Conservation (phyloP, 129 eudicot species). For the Heracleum sosnowskyi region DNA sequence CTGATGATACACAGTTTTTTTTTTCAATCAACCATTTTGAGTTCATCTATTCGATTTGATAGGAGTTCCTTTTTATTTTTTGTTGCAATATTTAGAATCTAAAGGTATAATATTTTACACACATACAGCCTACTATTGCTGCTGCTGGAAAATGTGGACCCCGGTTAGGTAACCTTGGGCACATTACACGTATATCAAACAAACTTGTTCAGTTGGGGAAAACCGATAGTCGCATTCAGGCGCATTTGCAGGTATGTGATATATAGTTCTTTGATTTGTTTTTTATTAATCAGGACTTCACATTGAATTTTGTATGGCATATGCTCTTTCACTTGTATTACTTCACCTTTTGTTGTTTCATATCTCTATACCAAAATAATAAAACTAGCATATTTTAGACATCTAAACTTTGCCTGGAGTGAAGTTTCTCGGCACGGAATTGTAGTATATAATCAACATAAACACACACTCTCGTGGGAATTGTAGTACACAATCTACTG, state of each 20-base stretch:
- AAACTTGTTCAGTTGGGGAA: slow-evolving; percentile 65
- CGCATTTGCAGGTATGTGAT: slow-evolving; percentile 52
- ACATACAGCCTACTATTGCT: slow-evolving; percentile 62
- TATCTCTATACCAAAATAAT: neutral
- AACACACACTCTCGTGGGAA: neutral
- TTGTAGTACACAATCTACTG: neutral
- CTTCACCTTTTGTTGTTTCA: neutral
- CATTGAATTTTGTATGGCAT: neutral
- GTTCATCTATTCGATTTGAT: neutral
- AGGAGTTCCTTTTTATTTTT: neutral
- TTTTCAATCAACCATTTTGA: neutral
- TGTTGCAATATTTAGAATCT: neutral
- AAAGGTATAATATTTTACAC: neutral
- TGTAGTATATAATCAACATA: neutral
- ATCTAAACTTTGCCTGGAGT: neutral
- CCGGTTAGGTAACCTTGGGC: slow-evolving; percentile 71
- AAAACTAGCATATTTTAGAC: neutral
- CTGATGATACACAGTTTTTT: neutral
- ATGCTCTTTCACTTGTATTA: neutral
- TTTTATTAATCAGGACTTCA: neutral
- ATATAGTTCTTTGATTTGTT: neutral
- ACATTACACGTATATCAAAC: slow-evolving; percentile 70
- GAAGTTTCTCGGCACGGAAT: neutral
- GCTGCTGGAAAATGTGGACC: slow-evolving; percentile 55
- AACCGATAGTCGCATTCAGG: slow-evolving; percentile 41